These are phyloP conservation scores for Trametes polyzona DNA, from an alignment of 1,284 basidiomycete species.

Conservation along the genomic window DNA sequence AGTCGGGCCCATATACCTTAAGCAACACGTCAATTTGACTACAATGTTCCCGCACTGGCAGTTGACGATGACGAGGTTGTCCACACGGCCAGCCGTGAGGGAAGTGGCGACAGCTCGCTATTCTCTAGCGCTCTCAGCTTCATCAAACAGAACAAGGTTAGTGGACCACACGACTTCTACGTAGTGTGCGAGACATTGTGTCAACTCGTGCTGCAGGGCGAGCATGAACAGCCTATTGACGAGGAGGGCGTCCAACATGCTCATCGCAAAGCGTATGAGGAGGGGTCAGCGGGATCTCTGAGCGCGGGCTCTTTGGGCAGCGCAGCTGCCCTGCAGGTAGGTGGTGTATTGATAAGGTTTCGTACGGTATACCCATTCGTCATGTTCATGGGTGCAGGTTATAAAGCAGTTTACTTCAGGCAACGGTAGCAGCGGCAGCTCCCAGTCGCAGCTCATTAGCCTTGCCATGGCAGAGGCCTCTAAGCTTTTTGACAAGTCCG, in stretches of 20 bases:
- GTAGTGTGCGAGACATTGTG: background rate
- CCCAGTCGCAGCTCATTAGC: conserved; percentile 70
- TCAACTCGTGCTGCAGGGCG: conserved; percentile 39
- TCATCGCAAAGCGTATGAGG: conserved; percentile 63
- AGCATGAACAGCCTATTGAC: conserved; percentile 61
- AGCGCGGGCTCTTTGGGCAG: conserved; percentile 66
- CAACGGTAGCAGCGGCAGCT: conserved; percentile 47
- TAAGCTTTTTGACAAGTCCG: conserved; percentile 73
- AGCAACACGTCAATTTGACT: no score
- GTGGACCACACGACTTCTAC: background rate
- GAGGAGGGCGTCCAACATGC: conserved; percentile 67
- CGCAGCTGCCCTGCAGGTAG: conserved; percentile 78
- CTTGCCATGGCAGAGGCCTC: conserved; percentile 83
- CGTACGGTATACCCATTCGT: background rate
- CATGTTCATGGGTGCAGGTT: conserved; percentile 46
- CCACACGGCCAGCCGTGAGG: conserved; percentile 50
- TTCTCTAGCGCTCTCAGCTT: conserved; percentile 58
- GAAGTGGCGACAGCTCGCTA: conserved; percentile 53
- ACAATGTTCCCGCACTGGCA: conserved; percentile 31
- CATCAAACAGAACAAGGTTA: conserved; percentile 52
- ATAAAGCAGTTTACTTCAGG: conserved; percentile 65
- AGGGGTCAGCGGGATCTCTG: conserved; percentile 53
- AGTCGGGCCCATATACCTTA: conserved; percentile 12
- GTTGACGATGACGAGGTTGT: conserved; percentile 65
- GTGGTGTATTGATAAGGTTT: background rate